Conservation (phyloP, 2,329 filamentous ascomycete genomes). For the Ophiocordyceps unilateralis region DNA sequence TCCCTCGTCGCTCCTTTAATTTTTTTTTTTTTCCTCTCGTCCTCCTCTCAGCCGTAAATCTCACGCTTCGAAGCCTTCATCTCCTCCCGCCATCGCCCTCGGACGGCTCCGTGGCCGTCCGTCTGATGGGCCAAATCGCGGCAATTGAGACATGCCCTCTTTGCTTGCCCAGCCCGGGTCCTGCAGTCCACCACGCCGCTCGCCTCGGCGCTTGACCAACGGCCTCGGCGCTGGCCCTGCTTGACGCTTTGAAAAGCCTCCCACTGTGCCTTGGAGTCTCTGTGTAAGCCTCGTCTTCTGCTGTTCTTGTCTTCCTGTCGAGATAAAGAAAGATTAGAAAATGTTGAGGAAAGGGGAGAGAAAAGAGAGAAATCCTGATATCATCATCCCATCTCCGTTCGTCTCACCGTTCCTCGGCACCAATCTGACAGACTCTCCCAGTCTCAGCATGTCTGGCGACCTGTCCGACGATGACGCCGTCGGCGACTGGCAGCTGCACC, state of each 20-base stretch:
- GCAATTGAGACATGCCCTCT: constrained; percentile 23
- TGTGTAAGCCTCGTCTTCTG: not conserved
- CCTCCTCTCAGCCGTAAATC: not conserved
- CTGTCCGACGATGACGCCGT: constrained; percentile 26
- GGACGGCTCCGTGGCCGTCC: constrained; percentile 8
- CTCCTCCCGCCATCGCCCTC: not conserved
- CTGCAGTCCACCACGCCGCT: constrained; percentile 7
- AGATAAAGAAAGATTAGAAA: no score
- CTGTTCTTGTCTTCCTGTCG: no score
- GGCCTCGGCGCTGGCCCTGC: not conserved
- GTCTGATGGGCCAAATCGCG: constrained; percentile 18
- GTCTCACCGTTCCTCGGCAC: not conserved
- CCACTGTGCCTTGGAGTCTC: not conserved
- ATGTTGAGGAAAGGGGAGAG: no score
- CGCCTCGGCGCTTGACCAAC: constrained; percentile 1
- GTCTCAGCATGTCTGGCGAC: constrained; percentile 15
- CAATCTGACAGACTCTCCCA: not conserved
- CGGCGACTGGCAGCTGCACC: constrained; percentile 18
- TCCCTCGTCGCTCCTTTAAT: not conserved
- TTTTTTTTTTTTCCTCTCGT: not conserved
- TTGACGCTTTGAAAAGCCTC: not conserved
- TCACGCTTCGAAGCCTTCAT: not conserved
- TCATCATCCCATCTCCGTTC: not conserved
- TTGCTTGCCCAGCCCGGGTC: constrained; percentile 15
- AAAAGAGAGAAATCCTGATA: not conserved